Base-by-base conservation (phyloP, 192 early-diverging fungal species). In the Chytriomyces sp. region DNA sequence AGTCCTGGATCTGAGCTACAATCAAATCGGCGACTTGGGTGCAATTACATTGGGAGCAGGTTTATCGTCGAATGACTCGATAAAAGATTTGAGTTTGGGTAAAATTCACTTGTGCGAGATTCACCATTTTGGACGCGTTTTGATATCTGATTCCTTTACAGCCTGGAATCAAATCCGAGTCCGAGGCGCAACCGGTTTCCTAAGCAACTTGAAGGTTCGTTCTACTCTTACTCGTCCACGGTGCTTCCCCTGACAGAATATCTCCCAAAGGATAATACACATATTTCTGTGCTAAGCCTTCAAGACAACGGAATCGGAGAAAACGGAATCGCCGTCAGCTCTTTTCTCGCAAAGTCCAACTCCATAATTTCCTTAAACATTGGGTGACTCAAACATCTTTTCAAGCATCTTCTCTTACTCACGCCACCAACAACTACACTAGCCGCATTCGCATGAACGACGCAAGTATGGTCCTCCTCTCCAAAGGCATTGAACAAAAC, bases 1-100 rank as follows among this genome's bases (percentile, higher is more conserved):
- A 82, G 87, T 79, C 0, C 66, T 89, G 3, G 84, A 89, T 62
- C 61, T 89, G n/a, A 86, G 84, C 64, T 53, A 85, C 67, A 89
- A 89, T 57, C 16, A 76, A 11, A 85, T 89, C 61, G 87, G 87
- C 6, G 83, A 85, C 61, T 53, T 89, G 24, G 87, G 87, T 35
- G 85, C 83, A 11, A 81, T 84, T 63, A 82, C 84, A 3, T 77
- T 89, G 61, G 87, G 87, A 24, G 53, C 74, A 9, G 87, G 82
- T 3, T 20, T 89, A 3, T 57, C 50, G 5, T 60, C 68, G 8
- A 89, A 89, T 62, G 87, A 86, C 64, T 59, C 66, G 0, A 60
- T 89, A 45, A 79, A 75, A 70, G 87, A 89, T 45, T 72, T 89
- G 9, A 83, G 85, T 79, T 35, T 89, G 50, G 76, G 84, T 85